Evolutionary conservation across 345 rosid genomes (phyloP).

Genomic region (Eucalyptus pauciflora): DNA sequence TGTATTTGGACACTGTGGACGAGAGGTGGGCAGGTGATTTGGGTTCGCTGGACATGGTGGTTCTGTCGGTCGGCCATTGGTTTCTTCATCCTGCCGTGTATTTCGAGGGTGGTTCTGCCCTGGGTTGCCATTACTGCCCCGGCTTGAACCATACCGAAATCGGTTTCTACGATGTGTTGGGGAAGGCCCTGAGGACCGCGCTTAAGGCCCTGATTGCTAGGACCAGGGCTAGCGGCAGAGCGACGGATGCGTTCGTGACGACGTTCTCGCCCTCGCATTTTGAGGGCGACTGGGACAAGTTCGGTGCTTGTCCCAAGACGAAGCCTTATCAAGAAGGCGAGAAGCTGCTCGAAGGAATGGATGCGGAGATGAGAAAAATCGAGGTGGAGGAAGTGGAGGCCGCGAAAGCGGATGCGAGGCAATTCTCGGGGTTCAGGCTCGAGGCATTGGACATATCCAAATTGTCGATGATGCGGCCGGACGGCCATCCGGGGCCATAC

Average conservation of each 20-base stretch:
- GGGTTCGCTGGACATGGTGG: slow-evolving; percentile 34
- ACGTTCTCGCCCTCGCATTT: slow-evolving; percentile 90
- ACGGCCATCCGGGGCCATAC: slow-evolving; percentile 93
- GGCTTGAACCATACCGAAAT: slow-evolving; percentile 65
- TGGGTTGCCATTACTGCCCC: slow-evolving; percentile 86
- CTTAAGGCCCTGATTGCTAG: slow-evolving; percentile 29
- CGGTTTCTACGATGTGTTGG: slow-evolving; percentile 63
- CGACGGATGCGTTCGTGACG: slow-evolving; percentile 34
- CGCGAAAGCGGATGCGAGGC: slow-evolving; percentile 19
- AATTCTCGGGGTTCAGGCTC: slow-evolving; percentile 18
- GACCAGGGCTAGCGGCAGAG: slow-evolving; percentile 9
- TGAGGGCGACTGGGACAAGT: slow-evolving; percentile 94
- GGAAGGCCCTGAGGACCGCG: slow-evolving; percentile 62
- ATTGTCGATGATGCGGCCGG: slow-evolving; percentile 62
- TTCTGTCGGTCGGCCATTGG: slow-evolving; percentile 91
- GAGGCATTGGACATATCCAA: slow-evolving; percentile 68
- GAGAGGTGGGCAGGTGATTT: slow-evolving; percentile 76
- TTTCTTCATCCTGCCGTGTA: slow-evolving; percentile 86
- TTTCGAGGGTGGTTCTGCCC: slow-evolving; percentile 39
- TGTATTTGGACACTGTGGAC: slow-evolving; percentile 60
- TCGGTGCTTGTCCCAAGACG: slow-evolving; percentile 78
- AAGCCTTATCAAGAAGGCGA: slow-evolving; percentile 56
- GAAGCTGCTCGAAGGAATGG: slow-evolving; percentile 64
- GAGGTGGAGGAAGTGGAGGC: slow-evolving; percentile 55
- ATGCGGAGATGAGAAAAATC: slow-evolving; percentile 52